A percentile compares a stretch with the other conserved stretches of the same genome.
phyloP scores from a whole-genome alignment of 495 filamentous ascomycete genomes.

The Entonaema liquescens region DNA sequence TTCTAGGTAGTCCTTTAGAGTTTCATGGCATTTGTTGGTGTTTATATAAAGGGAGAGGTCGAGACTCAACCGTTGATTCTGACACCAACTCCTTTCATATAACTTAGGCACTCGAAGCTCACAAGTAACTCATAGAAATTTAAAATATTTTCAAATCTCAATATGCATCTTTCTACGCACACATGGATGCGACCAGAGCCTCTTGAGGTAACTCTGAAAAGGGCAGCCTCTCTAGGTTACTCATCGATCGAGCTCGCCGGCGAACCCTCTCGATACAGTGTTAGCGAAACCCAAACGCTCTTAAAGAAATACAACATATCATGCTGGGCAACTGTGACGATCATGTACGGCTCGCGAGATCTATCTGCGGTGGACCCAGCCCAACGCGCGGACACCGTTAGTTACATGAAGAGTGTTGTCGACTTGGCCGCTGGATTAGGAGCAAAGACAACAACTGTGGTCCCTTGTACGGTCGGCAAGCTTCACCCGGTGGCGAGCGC shows the following conservation, averaged over 20 bases:
- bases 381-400: constrained; percentile 38
- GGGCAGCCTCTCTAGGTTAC: constrained; percentile 41
- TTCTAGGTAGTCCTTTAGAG: background rate
- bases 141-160: background rate
- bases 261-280: constrained; percentile 37
- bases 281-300: constrained; percentile 30
- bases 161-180: constrained; percentile 47
- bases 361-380: constrained; percentile 29
- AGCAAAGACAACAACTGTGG: constrained; percentile 39
- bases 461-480: constrained; percentile 44
- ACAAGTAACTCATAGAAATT: background rate
- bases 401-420: constrained; percentile 43
- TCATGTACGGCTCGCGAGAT: constrained; percentile 44
- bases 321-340: constrained; percentile 42
- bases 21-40: background rate
- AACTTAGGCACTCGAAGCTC: background rate
- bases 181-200: constrained; percentile 49
- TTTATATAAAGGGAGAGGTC: background rate
- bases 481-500: constrained; percentile 34
- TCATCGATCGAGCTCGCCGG: constrained; percentile 46
- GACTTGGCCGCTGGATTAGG: constrained; percentile 34
- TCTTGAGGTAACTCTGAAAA: constrained; percentile 39
- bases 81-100: background rate
- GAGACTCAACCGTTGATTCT: background rate
- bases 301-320: constrained; percentile 38